Evolutionary conservation across 768 basidiomycete genomes (phyloP), one percentile per base, ranked within the genome.

Genomic region (Psilocybe cubensis): DNA sequence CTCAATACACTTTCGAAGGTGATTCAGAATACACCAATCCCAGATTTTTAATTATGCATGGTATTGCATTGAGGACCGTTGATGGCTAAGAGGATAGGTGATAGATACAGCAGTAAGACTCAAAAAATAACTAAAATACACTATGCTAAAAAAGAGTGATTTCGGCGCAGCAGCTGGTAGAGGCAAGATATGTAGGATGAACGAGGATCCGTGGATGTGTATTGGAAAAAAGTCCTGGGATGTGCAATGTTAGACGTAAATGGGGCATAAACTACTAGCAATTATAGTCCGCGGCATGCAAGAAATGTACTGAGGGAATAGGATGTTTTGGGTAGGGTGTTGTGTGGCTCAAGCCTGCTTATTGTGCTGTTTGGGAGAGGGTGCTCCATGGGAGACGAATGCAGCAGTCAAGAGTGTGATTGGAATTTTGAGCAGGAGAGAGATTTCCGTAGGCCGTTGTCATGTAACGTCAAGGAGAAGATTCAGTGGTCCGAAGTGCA

Each of bases 101-200:
- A 28, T 59, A 54, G 57, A 59, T 54, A 59, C 58, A 59, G 23
- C 27, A 20, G 41, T 25, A 29, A 28, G 18, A 44, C 11, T 24
- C 14, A 48, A 20, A n/a, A 31, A 24, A 33, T 28, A 58, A 18
- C 25, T 47, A 52, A 47, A 45, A 48, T 58, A 58, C 57, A 53
- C 33, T 54, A 59, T 20, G 23, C 5, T 59, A 54, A 52, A 54
- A 2, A 46, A 59, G 50, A 27, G 57, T 45, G 28, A 28, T n/a
- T n/a, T n/a, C n/a, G n/a, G n/a, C n/a, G n/a, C n/a, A n/a, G n/a
- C n/a, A 41, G 12, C 35, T 33, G 9, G 31, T 33, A 9, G 31
- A 33, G 31, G 14, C 31, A 33, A 33, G 31, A 33, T 33, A 7
- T 14, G 31, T 12, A 41, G n/a, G n/a, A n/a, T n/a, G n/a, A n/a